Base-by-base conservation (phyloP, 441 rosid genomes). In the Gossypium davidsonii region DNA sequence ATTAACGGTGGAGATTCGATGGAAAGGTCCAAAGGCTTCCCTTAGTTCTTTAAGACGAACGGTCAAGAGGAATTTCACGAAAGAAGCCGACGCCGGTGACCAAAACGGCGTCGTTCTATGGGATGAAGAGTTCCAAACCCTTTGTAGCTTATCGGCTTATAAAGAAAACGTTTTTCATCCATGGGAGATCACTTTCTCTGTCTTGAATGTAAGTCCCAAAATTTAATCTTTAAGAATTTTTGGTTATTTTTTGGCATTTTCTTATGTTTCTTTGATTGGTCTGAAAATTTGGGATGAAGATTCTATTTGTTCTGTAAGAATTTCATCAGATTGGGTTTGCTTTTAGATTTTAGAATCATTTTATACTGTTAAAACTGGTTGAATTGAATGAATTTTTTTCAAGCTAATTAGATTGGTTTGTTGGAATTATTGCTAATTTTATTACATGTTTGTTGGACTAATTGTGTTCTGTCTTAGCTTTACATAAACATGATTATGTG, bases 21-120 rank as follows among this genome's bases (percentile, higher is more conserved):
- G 99, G 99, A 94, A 92, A 82, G 99, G 99, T 0, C 92, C 92
- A 11, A 94, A 89, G 76, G 78, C 84, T 83, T 88, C 96, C 48
- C 71, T 94, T 79, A 89, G 91, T 70, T 87, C 96, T 73, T 72
- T 92, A 20, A 84, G 94, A 79, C 83, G 98, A 73, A 80, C 91
- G 20, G 89, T 90, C 70, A 94, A 89, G 92, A 89, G 97, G 83
- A 87, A 91, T 75, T 87, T 87, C 79, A 92, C 98, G 1, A 85
- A 83, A 79, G 96, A 90, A 71, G 94, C 76, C 70, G 82, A 74
- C 73, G 72, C 69, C 46, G 55, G 57, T 34, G 86, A 74, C 0
- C 78, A 77, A 15, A 83, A 82, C 74, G 92, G 76, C 63, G 83
- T 81, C 74, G 91, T 88, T 55, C 71, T 74, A 7, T 92, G 99